A percentile compares a stretch with the other conserved stretches of the same genome.
Conservation (phyloP, 140 eudicot genomes). For the Stevia rebaudiana region DNA sequence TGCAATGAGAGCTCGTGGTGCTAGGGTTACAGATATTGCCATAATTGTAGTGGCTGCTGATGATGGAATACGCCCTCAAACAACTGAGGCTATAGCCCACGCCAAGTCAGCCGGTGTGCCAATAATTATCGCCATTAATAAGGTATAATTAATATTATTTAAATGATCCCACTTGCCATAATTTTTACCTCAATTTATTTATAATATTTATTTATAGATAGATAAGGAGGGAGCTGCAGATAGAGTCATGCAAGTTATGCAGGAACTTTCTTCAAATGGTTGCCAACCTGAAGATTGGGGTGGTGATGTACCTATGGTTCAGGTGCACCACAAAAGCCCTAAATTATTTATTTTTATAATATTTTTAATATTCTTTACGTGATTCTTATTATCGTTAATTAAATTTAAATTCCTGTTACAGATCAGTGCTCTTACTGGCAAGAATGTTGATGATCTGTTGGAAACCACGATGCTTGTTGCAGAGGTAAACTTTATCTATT, state of each 20-base stretch:
- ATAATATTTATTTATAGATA: slow-evolving; percentile 51
- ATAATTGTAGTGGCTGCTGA: slow-evolving; percentile 97
- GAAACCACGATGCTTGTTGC: slow-evolving; percentile 95
- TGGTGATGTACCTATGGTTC: slow-evolving; percentile 92
- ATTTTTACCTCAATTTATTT: neutral
- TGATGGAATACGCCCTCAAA: slow-evolving; percentile 95
- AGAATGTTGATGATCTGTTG: slow-evolving; percentile 74
- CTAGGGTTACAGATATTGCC: slow-evolving; percentile 94
- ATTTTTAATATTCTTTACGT: neutral
- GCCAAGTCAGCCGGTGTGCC: slow-evolving; percentile 96
- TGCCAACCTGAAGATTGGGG: slow-evolving; percentile 99
- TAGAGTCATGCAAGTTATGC: slow-evolving; percentile 77
- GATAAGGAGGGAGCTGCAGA: slow-evolving; percentile 82
- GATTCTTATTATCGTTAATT: slow-evolving; percentile 10
- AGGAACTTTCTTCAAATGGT: slow-evolving; percentile 84
- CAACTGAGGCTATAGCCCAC: slow-evolving; percentile 95
- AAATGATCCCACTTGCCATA: slow-evolving; percentile 8
- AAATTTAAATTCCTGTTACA: slow-evolving; percentile 18
- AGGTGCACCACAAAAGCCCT: slow-evolving; percentile 38
- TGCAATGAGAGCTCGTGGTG: slow-evolving; percentile 99
- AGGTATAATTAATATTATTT: slow-evolving; percentile 39
- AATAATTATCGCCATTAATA: slow-evolving; percentile 75
- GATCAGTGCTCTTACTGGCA: slow-evolving; percentile 96
- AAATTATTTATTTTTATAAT: neutral
- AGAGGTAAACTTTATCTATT: slow-evolving; percentile 52